These are phyloP conservation scores for Chalara sp. DNA, from an alignment of 2,329 filamentous ascomycete species.

Conservation along the genomic window DNA sequence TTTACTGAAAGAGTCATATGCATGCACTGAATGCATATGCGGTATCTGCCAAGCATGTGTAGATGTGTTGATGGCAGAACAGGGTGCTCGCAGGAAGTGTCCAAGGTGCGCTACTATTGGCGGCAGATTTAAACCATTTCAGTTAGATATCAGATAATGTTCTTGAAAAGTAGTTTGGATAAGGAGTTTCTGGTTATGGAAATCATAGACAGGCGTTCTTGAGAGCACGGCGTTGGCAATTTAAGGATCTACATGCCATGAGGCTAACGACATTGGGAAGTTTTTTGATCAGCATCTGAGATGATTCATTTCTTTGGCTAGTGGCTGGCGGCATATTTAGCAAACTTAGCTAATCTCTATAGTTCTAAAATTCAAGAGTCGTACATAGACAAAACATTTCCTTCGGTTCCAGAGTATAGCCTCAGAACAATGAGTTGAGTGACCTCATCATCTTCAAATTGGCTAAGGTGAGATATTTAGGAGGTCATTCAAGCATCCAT, in stretches of 20 bases:
- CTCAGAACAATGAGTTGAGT: too few species aligned
- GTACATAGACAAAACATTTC: too few species aligned
- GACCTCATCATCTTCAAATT: too few species aligned
- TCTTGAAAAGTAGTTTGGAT: not conserved
- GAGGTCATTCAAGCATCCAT: too few species aligned
- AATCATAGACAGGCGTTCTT: conserved; percentile 7
- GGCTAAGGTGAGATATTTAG: too few species aligned
- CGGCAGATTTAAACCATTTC: conserved; percentile 76
- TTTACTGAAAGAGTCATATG: conserved; percentile 75
- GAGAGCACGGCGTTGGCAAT: not conserved
- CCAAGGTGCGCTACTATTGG: conserved; percentile 74
- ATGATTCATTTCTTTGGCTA: too few species aligned
- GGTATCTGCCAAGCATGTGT: conserved; percentile 87
- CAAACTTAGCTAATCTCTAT: too few species aligned
- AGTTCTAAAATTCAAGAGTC: too few species aligned
- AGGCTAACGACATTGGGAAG: not conserved
- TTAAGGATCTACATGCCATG: not conserved
- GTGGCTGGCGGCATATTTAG: too few species aligned
- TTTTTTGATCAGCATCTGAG: too few species aligned
- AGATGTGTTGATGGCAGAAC: conserved; percentile 69
- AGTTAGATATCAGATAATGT: conserved; percentile 66
- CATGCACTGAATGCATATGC: conserved; percentile 94
- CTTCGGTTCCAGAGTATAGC: too few species aligned
- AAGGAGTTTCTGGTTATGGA: not conserved
- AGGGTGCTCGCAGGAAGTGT: conserved; percentile 70